Evolutionary conservation across 2,329 filamentous ascomycete species (phyloP).

Genomic region (Cladosporium sp.): DNA sequence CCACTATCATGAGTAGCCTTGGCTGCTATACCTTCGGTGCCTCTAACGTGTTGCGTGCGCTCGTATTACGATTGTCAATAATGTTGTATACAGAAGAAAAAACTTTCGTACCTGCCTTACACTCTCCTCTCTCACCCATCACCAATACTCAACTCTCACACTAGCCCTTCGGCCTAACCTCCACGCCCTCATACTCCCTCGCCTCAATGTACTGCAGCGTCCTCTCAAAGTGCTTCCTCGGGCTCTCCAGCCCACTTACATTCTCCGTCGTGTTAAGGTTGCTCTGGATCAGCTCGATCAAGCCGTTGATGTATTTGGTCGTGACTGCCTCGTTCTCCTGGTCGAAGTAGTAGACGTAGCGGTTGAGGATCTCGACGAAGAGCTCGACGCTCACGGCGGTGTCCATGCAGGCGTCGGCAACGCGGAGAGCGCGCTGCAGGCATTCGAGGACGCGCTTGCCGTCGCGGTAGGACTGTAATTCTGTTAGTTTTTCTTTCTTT

Average conservation of each 20-base stretch:
- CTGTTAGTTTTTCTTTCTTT: conserved; percentile 24
- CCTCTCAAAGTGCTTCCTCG: conserved; percentile 89
- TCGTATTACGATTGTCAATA: background rate
- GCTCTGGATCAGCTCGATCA: conserved; percentile 97
- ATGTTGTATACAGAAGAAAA: background rate
- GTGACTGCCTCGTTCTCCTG: conserved; percentile 98
- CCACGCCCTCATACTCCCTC: conserved; percentile 89
- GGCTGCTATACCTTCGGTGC: no score
- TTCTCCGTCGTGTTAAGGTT: conserved; percentile 80
- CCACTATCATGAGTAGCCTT: no score
- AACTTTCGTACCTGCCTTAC: background rate
- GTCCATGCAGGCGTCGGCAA: conserved; percentile 99
- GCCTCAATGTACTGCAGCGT: conserved; percentile 91
- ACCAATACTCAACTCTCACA: background rate
- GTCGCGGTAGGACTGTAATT: conserved; percentile 83
- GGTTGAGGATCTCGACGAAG: conserved; percentile 96
- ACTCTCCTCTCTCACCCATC: background rate
- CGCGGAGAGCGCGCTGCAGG: conserved; percentile 87
- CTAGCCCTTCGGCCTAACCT: conserved; percentile 60
- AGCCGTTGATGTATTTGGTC: conserved; percentile 94
- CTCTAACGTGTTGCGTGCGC: no score
- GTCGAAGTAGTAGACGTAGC: conserved; percentile 99
- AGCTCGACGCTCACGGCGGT: conserved; percentile 94
- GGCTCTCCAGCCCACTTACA: conserved; percentile 79
- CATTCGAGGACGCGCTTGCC: conserved; percentile 97